phyloP scores from a whole-genome alignment of 768 basidiomycete genomes.

The Infundibulicybe gibba region DNA sequence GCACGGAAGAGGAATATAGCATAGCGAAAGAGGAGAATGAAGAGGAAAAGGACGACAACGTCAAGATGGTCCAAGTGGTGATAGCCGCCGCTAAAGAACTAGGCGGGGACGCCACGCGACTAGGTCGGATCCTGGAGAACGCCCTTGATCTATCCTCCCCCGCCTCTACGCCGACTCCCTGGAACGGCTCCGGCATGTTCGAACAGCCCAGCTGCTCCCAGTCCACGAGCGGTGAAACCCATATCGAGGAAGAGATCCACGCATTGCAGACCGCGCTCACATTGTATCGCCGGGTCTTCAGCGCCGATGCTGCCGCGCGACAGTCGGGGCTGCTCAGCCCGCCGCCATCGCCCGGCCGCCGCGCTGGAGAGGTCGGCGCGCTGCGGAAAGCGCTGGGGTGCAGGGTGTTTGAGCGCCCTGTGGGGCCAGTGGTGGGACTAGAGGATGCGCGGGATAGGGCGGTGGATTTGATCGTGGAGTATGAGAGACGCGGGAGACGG shows the following conservation, averaged over 20 bases:
- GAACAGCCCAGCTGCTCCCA: too few species aligned
- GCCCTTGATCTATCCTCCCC: too few species aligned
- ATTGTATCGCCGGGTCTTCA: slow-evolving; percentile 61
- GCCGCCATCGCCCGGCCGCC: slow-evolving; percentile 45
- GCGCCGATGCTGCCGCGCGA: slow-evolving; percentile 12
- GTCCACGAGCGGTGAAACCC: slow-evolving; percentile 11
- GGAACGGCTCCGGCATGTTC: too few species aligned
- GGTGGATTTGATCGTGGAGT: slow-evolving; percentile 65
- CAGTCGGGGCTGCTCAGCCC: slow-evolving; percentile 48
- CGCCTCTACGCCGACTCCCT: too few species aligned
- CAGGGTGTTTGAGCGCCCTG: slow-evolving; percentile 35
- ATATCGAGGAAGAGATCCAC: slow-evolving; percentile 42
- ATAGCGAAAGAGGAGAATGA: slow-evolving; percentile 23
- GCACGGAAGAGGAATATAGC: slow-evolving; percentile 15
- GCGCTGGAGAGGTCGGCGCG: neutral
- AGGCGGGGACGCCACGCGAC: slow-evolving; percentile 50
- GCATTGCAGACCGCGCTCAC: slow-evolving; percentile 56
- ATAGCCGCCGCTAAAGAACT: slow-evolving; percentile 50
- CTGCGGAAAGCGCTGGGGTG: slow-evolving; percentile 55
- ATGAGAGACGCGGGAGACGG: slow-evolving; percentile 28
- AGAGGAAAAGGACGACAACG: slow-evolving; percentile 18
- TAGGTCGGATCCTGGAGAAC: slow-evolving; percentile 42
- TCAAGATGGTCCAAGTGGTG: too few species aligned
- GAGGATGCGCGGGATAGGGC: slow-evolving; percentile 75
- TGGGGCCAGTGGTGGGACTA: slow-evolving; percentile 29